phyloP scores from a whole-genome alignment of 257 asterid genomes.

The Primulina eburnea region DNA sequence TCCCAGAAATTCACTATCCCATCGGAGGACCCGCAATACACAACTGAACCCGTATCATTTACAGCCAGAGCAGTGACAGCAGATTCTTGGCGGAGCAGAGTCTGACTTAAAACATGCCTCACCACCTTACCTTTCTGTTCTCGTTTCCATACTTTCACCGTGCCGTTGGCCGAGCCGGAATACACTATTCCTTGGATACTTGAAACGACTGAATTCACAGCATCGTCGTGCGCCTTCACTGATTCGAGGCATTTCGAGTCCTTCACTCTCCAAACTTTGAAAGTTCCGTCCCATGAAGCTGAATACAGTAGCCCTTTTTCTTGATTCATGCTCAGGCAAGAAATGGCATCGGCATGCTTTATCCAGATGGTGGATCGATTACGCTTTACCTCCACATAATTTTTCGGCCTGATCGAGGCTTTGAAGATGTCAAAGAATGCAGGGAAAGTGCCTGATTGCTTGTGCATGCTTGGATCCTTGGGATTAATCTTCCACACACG shows the following conservation, averaged over 20 bases:
- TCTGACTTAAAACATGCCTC: conserved; percentile 32
- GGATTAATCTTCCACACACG: conserved; percentile 48
- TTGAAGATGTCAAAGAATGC: conserved; percentile 43
- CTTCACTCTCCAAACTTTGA: conserved; percentile 50
- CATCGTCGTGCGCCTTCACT: conserved; percentile 57
- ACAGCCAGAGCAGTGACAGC: conserved; percentile 63
- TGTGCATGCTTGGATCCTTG: conserved; percentile 25
- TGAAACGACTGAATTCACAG: conserved; percentile 51
- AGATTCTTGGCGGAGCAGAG: conserved; percentile 43
- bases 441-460: conserved; percentile 51
- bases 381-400: conserved; percentile 43
- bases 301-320: conserved; percentile 46
- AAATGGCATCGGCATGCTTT: conserved; percentile 56
- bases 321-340: conserved; percentile 44
- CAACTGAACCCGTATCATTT: conserved; percentile 27
- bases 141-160: conserved; percentile 55
- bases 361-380: conserved; percentile 45
- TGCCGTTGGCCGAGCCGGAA: conserved; percentile 71
- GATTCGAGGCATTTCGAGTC: conserved; percentile 51
- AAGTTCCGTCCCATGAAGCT: conserved; percentile 69
- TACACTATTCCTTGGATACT: conserved; percentile 41
- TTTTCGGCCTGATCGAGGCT: conserved; percentile 48
- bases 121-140: conserved; percentile 30
- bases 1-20: conserved; percentile 65
- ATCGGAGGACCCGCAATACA: conserved; percentile 61